Conservation (phyloP, 1,139 yeast species). For the Yamadazyma triangularis region DNA sequence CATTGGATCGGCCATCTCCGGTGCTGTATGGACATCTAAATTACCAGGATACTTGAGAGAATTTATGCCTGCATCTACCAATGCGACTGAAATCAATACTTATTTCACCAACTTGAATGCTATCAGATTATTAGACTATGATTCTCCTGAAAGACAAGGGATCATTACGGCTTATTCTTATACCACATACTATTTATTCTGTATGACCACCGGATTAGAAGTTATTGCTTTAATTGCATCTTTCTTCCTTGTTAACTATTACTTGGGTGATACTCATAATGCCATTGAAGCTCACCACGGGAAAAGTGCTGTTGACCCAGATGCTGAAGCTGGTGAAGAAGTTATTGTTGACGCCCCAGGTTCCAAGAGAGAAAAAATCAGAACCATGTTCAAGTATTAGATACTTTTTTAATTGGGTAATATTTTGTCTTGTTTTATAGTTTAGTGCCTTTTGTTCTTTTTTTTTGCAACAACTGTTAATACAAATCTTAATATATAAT, state of each 20-base stretch:
- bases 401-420: too few relatives aligned
- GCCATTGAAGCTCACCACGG: constrained; percentile 16
- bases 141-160: constrained; percentile 19
- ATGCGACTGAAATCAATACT: constrained; percentile 9
- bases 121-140: constrained; percentile 16
- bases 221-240: constrained; percentile 19
- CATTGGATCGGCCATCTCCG: constrained; percentile 41
- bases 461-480: too few relatives aligned
- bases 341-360: too few relatives aligned
- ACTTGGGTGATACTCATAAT: constrained; percentile 26
- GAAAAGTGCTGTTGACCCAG: constrained; percentile 4
- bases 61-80: constrained; percentile 16
- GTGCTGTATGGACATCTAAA: constrained; percentile 44
- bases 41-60: constrained; percentile 25
- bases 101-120: constrained; percentile 15
- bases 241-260: constrained; percentile 27
- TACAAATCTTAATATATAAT: too few relatives aligned
- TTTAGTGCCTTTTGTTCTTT: too few relatives aligned
- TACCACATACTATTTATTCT: constrained; percentile 18
- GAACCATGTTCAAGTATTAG: too few relatives aligned
- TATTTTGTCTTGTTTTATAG: too few relatives aligned
- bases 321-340: too few relatives aligned
- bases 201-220: constrained; percentile 21
- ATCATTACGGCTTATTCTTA: constrained; percentile 22
- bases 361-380: too few relatives aligned